phyloP scores from a whole-genome alignment of 2,329 filamentous ascomycete species.

The Xylaria sp. region DNA sequence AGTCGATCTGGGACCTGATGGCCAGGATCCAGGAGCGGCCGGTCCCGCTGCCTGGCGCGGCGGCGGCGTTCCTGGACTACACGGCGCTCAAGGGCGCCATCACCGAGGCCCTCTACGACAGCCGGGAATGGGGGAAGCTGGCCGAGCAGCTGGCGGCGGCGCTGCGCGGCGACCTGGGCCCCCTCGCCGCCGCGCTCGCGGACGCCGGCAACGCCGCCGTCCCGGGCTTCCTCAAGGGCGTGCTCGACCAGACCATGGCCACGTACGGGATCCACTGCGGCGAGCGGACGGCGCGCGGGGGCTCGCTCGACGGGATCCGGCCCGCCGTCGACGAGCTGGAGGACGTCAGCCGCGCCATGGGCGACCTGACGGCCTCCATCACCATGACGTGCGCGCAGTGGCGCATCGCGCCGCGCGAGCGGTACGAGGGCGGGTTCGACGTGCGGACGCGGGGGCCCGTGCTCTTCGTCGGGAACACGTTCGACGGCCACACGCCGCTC shows the following conservation, averaged over 20 bases:
- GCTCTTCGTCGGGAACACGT: constrained; percentile 43
- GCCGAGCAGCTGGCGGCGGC: too few species aligned
- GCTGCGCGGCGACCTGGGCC: constrained; percentile 15
- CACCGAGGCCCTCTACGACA: constrained; percentile 14
- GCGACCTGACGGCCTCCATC: constrained; percentile 15
- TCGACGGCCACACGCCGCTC: constrained; percentile 44
- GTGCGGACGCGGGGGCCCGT: constrained; percentile 31
- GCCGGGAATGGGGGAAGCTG: too few species aligned
- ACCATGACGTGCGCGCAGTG: constrained; percentile 41
- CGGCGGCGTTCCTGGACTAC: constrained; percentile 35
- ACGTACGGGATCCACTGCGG: constrained; percentile 40
- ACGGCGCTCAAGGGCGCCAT: constrained; percentile 23
- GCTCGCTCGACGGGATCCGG: constrained; percentile 31
- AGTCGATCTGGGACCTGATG: constrained; percentile 38
- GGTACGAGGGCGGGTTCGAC: constrained; percentile 37
- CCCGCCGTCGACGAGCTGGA: constrained; percentile 28
- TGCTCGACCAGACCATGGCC: constrained; percentile 21
- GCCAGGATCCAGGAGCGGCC: constrained; percentile 34
- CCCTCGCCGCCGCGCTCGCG: not conserved
- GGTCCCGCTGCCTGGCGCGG: constrained; percentile 22
- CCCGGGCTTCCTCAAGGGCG: too few species aligned
- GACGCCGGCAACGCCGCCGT: not conserved
- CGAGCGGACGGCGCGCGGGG: constrained; percentile 35
- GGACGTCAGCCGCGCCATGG: constrained; percentile 29
- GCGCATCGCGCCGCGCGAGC: constrained; percentile 41